These are phyloP conservation scores for Lolium rigidum DNA, from an alignment of 176 grass and related monocot genomes.

Conservation along the genomic window DNA sequence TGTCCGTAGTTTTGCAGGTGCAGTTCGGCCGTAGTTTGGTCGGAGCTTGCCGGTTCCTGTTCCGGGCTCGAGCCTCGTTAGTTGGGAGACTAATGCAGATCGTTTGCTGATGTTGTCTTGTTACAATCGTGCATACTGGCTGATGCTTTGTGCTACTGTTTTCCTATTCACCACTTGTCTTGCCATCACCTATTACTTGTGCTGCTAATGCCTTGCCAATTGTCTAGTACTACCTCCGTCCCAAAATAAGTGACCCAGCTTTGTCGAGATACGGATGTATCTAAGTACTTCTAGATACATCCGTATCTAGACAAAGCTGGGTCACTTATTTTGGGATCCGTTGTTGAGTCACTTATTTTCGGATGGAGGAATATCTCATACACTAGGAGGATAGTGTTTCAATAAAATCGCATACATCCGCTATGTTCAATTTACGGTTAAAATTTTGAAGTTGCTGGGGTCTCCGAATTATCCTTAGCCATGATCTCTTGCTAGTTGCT, in stretches of 20 bases:
- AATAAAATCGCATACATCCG: not conserved
- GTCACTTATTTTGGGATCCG: too few relatives aligned
- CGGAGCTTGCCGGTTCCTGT: not conserved
- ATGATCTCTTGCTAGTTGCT: not conserved
- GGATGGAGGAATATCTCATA: too few relatives aligned
- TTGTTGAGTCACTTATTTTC: too few relatives aligned
- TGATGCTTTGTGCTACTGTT: slow-evolving; percentile 35
- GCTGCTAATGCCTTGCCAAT: not conserved
- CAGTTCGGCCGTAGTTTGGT: not conserved
- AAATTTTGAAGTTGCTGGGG: not conserved
- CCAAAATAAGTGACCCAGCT: too few relatives aligned
- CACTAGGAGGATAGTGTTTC: not conserved
- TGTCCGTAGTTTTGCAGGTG: not conserved
- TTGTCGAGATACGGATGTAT: too few relatives aligned
- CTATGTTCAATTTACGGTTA: not conserved
- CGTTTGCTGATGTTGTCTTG: not conserved
- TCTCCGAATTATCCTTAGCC: not conserved
- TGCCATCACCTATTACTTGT: not conserved
- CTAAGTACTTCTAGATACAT: too few relatives aligned
- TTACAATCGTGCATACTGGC: not conserved
- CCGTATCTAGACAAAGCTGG: too few relatives aligned
- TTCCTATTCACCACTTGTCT: not conserved
- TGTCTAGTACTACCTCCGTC: too few relatives aligned
- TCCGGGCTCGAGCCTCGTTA: not conserved
- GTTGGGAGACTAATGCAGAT: slow-evolving; percentile 29